Base-by-base conservation (phyloP, 495 filamentous ascomycete species). In the Aspergillus carlsbadensis region DNA sequence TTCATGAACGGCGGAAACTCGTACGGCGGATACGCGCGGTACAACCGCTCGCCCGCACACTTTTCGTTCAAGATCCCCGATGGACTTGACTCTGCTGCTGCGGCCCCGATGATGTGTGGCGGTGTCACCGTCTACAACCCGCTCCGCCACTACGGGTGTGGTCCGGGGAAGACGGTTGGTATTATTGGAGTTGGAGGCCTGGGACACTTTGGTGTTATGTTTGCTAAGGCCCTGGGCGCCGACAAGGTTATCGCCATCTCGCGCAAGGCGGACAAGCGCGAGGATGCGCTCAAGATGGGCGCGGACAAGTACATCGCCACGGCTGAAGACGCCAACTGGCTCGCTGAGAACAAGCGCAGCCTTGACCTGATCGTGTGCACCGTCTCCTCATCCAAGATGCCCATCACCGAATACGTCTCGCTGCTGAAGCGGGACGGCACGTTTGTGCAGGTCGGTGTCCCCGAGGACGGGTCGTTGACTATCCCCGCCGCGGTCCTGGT, bases 141-240 rank as follows among this genome's bases (percentile, higher is more conserved):
- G 5, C 75, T 96, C 35, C 85, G 81, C 68, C 77, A 85, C 48
- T 86, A 92, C 62, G 84, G 84, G 18, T 82, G 79, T 53, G 91
- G 90, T 0, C 91, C 91, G 0, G 91, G 90, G 1, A 95, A 92
- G 76, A 76, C 69, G 6, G 89, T 96, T 10, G 92, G 89, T 10
- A 88, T 96, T 56, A 78, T 95, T 46, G 91, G 92, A 21, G 76
- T 96, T 41, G 91, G 92, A 37, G 92, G 91, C 13, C 75, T 96
- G 0, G 91, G 91, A 3, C 88, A 87, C 63, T 84, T 88, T 43
- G 85, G 77, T 17, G 63, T 86, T 14, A 67, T 87, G 41, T 85
- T 79, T 62, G 77, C 79, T 0, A 79, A 77, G 56, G 90, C 90
- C 0, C 73, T 96, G 45, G 87, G 88, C 4, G 84, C 85, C 4